These are phyloP conservation scores for Amborella trichopoda DNA, from an alignment of 164 flowering plant species.

Conservation along the genomic window DNA sequence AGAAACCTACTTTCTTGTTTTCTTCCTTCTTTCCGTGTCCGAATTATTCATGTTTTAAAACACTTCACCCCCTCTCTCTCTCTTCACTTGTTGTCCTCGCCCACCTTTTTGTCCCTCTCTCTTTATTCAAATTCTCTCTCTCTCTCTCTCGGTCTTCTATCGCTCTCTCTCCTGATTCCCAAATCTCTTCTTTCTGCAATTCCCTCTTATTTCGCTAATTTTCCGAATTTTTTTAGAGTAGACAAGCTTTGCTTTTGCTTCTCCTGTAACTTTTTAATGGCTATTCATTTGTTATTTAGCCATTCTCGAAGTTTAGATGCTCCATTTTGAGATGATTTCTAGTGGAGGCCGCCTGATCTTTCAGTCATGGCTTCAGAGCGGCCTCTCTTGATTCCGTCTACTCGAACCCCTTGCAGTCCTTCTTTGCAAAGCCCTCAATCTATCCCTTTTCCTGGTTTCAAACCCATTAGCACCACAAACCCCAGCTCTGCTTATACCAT, in stretches of 20 bases:
- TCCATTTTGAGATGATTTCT: neutral
- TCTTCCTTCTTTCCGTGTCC: no score
- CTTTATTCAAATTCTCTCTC: no score
- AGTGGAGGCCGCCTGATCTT: conserved; percentile 13
- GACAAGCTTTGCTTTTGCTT: no score
- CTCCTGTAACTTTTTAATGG: no score
- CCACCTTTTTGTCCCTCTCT: neutral
- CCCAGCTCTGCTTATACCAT: neutral
- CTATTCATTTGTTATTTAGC: no score
- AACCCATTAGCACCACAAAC: neutral
- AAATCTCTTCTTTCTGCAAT: neutral
- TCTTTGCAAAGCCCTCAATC: no score
- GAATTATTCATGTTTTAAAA: no score
- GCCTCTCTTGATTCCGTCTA: conserved; percentile 34
- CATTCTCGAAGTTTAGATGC: neutral
- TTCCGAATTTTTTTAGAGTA: neutral
- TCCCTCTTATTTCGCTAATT: neutral
- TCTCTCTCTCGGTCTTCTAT: no score
- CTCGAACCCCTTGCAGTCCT: conserved; percentile 16
- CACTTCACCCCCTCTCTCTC: neutral
- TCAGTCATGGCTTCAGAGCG: conserved; percentile 38
- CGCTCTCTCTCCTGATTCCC: neutral
- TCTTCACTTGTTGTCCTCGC: neutral
- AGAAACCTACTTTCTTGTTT: no score
- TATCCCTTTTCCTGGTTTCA: conserved; percentile 2